Base-by-base conservation (phyloP, 2,329 filamentous ascomycete species). In the Claviceps capensis region DNA sequence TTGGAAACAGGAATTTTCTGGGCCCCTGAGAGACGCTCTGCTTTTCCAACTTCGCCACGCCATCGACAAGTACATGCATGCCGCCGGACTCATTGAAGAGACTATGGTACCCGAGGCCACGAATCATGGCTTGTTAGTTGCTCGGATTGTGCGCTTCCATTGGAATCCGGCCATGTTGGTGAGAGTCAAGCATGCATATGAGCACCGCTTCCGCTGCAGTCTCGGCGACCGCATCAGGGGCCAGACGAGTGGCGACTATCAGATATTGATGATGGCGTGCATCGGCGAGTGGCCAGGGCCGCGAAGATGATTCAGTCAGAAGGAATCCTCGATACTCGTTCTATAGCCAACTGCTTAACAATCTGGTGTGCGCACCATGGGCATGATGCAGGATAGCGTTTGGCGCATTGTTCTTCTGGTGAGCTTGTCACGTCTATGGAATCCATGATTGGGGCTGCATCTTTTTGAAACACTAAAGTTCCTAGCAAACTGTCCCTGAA, bases 11-110 rank as follows among this genome's bases (percentile, higher is more conserved):
- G 82, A 93, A 61, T 96, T 96, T 68, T 86, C 83, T 0, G 91
- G 91, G 0, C 91, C 97, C 64, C 96, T 97, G 89, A 76, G 90
- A 65, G 79, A 87, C 16, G 88, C 88, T 0, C 76, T 97, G 1
- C 69, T 93, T 26, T 82, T 82, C 64, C 88, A 95, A 66, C 72
- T 96, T n/a, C 77, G 78, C 11, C 75, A 83, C 13, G 91, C 86
- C 2, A 72, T 79, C 5, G 88, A 96, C 67, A 87, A 85, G 58
- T 88, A 87, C 53, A 85, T 87, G 75, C 83, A 88, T 57, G 90
- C 95, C 60, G 93, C 90, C 0, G 71, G 77, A 22, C 72, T 88
- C 4, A 75, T 97, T n/a, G 89, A 96, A 64, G 85, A 86, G 14
- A 76, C 85, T 16, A 97, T 97, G 91, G 77, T 80, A 1, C 93